Evolutionary conservation across 164 flowering plant genomes (phyloP).

Genomic region (Magnolia kwangsiensis): DNA sequence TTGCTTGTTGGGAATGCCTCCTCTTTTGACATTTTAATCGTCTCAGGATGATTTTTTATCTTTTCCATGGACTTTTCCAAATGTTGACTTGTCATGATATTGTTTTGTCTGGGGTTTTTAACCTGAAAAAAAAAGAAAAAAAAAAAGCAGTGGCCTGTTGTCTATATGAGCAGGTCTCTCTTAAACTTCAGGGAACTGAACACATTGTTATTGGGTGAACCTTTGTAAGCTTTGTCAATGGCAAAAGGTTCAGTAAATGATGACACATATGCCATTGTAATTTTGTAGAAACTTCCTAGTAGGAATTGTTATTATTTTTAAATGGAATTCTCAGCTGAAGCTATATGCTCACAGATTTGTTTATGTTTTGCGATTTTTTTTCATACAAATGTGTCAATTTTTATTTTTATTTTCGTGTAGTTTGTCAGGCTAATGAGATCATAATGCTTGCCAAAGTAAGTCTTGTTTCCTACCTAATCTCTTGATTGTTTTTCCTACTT

Average conservation of each 20-base stretch:
- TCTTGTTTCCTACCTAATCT: too few species aligned
- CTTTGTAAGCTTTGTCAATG: conserved; percentile 4
- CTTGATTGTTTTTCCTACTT: too few species aligned
- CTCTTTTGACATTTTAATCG: not conserved
- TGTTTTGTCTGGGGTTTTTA: not conserved
- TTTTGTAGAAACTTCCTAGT: too few species aligned
- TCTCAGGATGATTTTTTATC: not conserved
- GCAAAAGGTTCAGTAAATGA: conserved; percentile 22
- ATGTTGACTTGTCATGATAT: not conserved
- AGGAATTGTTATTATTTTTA: too few species aligned
- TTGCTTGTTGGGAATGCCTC: not conserved
- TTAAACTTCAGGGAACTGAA: conserved; percentile 7
- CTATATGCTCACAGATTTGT: too few species aligned
- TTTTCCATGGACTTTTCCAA: not conserved
- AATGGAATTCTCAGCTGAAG: too few species aligned
- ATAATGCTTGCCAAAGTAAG: too few species aligned
- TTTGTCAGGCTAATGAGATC: too few species aligned
- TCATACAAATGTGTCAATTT: too few species aligned
- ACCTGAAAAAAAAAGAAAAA: conserved; percentile 12
- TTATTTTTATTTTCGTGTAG: too few species aligned
- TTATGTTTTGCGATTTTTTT: too few species aligned
- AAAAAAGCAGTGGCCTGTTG: conserved; percentile 11
- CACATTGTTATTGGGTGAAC: conserved; percentile 29
- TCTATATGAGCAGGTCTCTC: conserved; percentile 10
- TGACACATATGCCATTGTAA: conserved; percentile 2